Evolutionary conservation across 331 rosid genomes (phyloP).

Genomic region (Quercus phellos): DNA sequence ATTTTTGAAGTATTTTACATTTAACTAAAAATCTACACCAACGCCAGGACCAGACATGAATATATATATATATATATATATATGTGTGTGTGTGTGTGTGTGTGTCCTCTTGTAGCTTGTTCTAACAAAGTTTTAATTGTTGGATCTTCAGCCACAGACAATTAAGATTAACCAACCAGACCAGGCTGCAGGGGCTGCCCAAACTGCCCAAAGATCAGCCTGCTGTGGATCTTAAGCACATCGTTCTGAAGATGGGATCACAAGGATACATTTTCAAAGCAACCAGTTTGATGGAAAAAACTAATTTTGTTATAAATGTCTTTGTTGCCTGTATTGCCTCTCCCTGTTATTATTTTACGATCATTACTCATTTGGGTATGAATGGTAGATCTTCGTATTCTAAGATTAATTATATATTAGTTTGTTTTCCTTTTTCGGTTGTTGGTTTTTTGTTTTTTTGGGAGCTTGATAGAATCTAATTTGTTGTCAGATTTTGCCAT

Average conservation of each 20-base stretch:
- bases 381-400: conserved; percentile 43
- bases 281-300: conserved; percentile 33
- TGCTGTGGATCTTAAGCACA: conserved; percentile 75
- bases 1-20: not conserved
- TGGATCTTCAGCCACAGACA: conserved; percentile 68
- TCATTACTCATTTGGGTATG: conserved; percentile 53
- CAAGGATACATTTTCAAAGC: conserved; percentile 27
- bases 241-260: conserved; percentile 12
- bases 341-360: conserved; percentile 33
- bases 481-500: not conserved
- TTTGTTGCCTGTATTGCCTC: conserved; percentile 42
- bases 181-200: conserved; percentile 67
- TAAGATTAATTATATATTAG: conserved; percentile 37
- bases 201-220: conserved; percentile 65
- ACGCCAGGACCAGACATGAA: not conserved
- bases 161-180: conserved; percentile 84
- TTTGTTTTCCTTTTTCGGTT: conserved; percentile 22
- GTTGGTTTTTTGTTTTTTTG: not conserved
- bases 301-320: conserved; percentile 51
- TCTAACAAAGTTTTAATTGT: conserved; percentile 9
- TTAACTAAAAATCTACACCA: not conserved
- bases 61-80: not conserved
- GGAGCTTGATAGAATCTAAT: not conserved
- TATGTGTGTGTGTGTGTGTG: no score
- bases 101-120: not conserved